Percentiles rank a stretch among this genome's conserved stretches.
Conservation (phyloP, 148 eudicot genomes). For the Fagopyrum tataricum region DNA sequence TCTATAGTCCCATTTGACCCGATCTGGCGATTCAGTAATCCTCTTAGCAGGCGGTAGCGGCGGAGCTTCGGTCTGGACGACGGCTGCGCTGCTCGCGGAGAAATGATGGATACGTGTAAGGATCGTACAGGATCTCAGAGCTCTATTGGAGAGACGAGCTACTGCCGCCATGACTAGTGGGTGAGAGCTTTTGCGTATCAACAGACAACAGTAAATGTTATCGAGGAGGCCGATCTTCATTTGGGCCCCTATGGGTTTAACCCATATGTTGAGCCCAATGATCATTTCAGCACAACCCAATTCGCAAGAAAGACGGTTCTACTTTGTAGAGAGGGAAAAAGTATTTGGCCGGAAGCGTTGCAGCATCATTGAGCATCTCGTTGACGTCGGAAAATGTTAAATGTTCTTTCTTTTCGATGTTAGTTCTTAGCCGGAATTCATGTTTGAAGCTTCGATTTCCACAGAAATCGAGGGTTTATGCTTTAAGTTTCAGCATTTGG, state of each 20-base stretch:
- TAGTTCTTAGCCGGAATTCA: neutral
- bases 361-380: neutral
- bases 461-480: neutral
- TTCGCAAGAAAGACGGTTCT: neutral
- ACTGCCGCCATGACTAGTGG: constrained; percentile 46
- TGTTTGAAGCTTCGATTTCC: neutral
- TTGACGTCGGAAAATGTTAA: neutral
- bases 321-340: neutral
- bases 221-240: neutral
- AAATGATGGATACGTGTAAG: constrained; percentile 3
- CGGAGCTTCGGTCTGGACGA: constrained; percentile 21
- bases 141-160: constrained; percentile 43
- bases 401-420: neutral
- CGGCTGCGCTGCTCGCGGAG: constrained; percentile 22
- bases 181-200: constrained; percentile 3
- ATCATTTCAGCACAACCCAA: neutral
- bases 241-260: neutral
- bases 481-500: too few relatives aligned
- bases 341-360: too few relatives aligned
- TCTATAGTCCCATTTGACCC: constrained; percentile 92
- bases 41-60: constrained; percentile 26
- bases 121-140: constrained; percentile 33
- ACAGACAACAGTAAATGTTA: neutral
- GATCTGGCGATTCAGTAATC: constrained; percentile 55
- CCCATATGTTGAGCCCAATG: neutral